Evolutionary conservation across 306 rosid genomes (phyloP).

Genomic region (Sicyos baderoa): DNA sequence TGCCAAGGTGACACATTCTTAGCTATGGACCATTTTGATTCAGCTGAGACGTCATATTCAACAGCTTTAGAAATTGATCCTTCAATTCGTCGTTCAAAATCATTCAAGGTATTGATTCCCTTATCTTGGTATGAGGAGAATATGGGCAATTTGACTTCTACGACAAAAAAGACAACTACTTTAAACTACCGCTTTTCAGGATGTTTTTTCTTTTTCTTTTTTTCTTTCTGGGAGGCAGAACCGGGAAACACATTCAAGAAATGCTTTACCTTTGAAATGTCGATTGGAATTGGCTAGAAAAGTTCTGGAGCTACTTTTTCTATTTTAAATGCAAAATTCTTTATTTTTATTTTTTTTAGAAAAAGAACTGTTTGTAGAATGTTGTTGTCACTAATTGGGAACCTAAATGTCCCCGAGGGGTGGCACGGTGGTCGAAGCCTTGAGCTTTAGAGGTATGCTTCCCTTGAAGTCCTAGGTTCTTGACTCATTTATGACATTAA

Average conservation of each 20-base stretch:
- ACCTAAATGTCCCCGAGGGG: too few relatives aligned
- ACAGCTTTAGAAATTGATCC: constrained; percentile 56
- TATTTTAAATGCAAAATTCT: background rate
- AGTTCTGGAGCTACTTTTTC: background rate
- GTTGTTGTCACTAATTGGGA: background rate
- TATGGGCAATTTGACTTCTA: background rate
- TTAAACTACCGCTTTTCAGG: background rate
- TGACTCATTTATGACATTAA: too few relatives aligned
- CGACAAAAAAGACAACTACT: background rate
- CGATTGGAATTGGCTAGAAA: background rate
- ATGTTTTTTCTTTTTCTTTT: too few relatives aligned
- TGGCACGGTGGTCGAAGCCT: too few relatives aligned
- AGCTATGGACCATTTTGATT: constrained; percentile 47
- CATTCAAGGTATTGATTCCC: constrained; percentile 56
- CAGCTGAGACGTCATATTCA: constrained; percentile 60
- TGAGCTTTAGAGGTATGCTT: too few relatives aligned
- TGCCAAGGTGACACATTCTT: constrained; percentile 71
- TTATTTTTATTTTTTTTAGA: background rate
- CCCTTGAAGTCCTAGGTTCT: too few relatives aligned
- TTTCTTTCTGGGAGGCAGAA: background rate
- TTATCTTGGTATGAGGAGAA: background rate
- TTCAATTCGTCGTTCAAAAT: constrained; percentile 59
- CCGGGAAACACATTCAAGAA: background rate
- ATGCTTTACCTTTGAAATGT: background rate
- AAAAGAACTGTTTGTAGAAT: too few relatives aligned